Conservation (phyloP, 176 grass and related monocot genomes). For the Musa beccarii region DNA sequence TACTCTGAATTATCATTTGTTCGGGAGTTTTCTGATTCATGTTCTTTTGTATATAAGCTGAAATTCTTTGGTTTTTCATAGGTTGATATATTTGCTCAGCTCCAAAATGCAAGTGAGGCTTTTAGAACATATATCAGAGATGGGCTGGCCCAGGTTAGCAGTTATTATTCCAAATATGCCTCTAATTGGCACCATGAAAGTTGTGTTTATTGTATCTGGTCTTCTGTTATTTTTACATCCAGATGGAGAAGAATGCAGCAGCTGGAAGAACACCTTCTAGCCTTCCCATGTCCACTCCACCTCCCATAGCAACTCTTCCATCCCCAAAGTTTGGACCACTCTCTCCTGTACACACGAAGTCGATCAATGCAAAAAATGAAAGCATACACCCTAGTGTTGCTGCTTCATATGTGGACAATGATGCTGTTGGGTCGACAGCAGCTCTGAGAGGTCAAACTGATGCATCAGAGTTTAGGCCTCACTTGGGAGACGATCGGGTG, state of each 20-base stretch:
- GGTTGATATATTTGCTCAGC: conserved; percentile 99
- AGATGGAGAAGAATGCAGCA: conserved; percentile 94
- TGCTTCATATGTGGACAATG: conserved; percentile 34
- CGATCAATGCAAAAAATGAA: conserved; percentile 38
- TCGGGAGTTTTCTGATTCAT: not conserved
- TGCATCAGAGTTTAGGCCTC: conserved; percentile 29
- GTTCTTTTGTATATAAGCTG: not conserved
- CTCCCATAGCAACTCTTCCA: conserved; percentile 74
- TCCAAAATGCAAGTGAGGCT: conserved; percentile 98
- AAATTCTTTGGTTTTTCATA: conserved; percentile 19
- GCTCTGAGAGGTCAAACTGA: conserved; percentile 46
- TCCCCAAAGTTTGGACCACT: conserved; percentile 82
- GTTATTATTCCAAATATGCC: too few species aligned
- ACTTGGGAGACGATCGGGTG: conserved; percentile 29
- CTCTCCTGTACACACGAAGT: conserved; percentile 85
- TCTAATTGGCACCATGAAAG: not conserved
- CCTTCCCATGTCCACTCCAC: conserved; percentile 81
- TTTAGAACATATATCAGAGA: conserved; percentile 99
- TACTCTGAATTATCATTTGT: not conserved
- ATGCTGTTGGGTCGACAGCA: conserved; percentile 19
- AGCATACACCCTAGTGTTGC: conserved; percentile 8
- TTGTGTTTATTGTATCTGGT: not conserved
- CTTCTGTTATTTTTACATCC: conserved; percentile 23
- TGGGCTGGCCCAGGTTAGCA: conserved; percentile 73
- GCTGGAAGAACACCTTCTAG: conserved; percentile 80